Evolutionary conservation across 1,284 basidiomycete species (phyloP).

Genomic region (Austroboletus niveus): DNA sequence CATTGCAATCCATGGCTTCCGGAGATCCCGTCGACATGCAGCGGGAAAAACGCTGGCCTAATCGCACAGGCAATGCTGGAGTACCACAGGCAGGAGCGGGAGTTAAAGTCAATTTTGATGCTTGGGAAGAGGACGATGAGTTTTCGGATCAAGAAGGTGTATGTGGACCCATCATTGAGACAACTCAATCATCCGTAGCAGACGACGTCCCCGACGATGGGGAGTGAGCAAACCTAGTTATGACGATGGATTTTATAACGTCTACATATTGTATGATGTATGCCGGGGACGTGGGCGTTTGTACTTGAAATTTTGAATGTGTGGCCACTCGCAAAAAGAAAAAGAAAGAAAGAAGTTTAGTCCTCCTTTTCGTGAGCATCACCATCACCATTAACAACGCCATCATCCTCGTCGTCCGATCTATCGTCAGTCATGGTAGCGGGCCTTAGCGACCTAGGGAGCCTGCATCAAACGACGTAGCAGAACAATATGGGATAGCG

Average conservation of each 20-base stretch:
- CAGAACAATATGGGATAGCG: not conserved
- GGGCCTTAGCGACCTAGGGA: constrained; percentile 15
- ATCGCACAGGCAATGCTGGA: constrained; percentile 36
- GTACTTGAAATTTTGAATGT: not conserved
- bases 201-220: constrained; percentile 4
- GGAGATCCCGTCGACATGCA: constrained; percentile 70
- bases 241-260: not conserved
- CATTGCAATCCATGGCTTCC: constrained; percentile 63
- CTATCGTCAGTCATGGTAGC: constrained; percentile 44
- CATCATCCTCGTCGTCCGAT: constrained; percentile 70
- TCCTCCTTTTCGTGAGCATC: constrained; percentile 34
- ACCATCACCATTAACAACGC: constrained; percentile 16
- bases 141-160: constrained; percentile 55
- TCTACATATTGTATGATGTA: constrained; percentile 9
- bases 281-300: not conserved
- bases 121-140: constrained; percentile 62
- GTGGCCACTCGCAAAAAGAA: not conserved
- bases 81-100: constrained; percentile 30
- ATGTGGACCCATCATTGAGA: constrained; percentile 31
- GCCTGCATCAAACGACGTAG: not conserved
- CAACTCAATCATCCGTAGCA: not conserved
- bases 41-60: constrained; percentile 73
- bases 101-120: constrained; percentile 56
- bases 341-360: constrained; percentile 10
- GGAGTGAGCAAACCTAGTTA: constrained; percentile 3